phyloP scores from a whole-genome alignment of 164 flowering plant species.

The Saururus chinensis region DNA sequence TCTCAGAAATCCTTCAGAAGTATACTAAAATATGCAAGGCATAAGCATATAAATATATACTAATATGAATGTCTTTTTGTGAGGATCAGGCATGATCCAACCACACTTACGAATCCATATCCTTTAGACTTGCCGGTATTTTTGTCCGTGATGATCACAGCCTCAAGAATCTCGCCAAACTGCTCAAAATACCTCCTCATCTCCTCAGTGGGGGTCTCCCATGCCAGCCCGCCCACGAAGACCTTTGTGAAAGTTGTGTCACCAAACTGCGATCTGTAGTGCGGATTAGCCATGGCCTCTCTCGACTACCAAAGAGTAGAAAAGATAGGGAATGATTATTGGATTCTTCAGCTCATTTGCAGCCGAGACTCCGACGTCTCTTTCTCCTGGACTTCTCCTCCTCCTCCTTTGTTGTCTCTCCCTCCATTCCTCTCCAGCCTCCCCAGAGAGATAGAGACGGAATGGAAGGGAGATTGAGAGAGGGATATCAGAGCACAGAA shows the following conservation, averaged over 20 bases:
- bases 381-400: constrained; percentile 2
- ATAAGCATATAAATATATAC: too few relatives aligned
- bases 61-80: too few relatives aligned
- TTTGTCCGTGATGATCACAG: constrained; percentile 79
- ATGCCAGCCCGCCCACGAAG: constrained; percentile 88
- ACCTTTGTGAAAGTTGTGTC: constrained; percentile 88
- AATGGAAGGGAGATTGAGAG: constrained; percentile 5
- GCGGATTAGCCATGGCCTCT: constrained; percentile 42
- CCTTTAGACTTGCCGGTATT: constrained; percentile 84
- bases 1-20: too few relatives aligned
- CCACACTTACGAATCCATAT: constrained; percentile 75
- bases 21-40: too few relatives aligned
- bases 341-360: neutral
- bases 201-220: constrained; percentile 86
- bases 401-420: constrained; percentile 10
- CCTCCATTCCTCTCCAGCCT: constrained; percentile 11
- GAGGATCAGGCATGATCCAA: neutral
- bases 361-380: constrained; percentile 3
- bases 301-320: neutral
- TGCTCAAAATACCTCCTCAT: constrained; percentile 73
- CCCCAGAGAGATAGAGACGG: constrained; percentile 8
- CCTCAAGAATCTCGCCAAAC: constrained; percentile 92
- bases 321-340: neutral
- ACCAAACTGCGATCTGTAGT: constrained; percentile 75
- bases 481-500: constrained; percentile 1